phyloP scores from a whole-genome alignment of 352 stramenopile genomes.

The Detonula confervacea region DNA sequence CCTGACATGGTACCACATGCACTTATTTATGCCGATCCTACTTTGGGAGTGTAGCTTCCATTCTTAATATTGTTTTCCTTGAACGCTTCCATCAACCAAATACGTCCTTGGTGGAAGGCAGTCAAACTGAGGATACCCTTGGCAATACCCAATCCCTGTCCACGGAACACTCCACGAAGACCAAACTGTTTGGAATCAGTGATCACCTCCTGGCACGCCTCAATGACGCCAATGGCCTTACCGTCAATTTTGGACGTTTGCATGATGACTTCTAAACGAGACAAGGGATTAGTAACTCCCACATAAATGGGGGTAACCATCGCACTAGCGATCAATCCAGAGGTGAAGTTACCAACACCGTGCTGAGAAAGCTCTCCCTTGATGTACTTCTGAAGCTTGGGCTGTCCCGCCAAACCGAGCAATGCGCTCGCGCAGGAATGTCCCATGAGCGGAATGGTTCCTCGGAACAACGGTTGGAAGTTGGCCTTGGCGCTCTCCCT shows the following conservation, averaged over 20 bases:
- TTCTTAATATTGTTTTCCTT: constrained; percentile 83
- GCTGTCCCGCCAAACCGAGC: constrained; percentile 84
- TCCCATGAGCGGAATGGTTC: constrained; percentile 85
- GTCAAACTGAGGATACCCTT: constrained; percentile 85
- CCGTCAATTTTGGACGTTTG: constrained; percentile 84
- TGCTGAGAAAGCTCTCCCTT: constrained; percentile 62
- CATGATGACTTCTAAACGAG: constrained; percentile 87
- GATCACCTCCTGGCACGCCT: constrained; percentile 81
- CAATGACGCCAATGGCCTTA: constrained; percentile 75
- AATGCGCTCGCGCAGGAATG: constrained; percentile 84
- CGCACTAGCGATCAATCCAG: constrained; percentile 76
- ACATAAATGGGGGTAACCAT: constrained; percentile 85
- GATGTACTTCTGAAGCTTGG: constrained; percentile 87
- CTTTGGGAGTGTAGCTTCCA: constrained; percentile 59
- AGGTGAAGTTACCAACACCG: constrained; percentile 75
- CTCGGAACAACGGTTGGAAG: constrained; percentile 84
- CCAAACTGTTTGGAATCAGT: constrained; percentile 82
- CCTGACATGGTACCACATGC: no score
- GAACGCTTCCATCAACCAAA: constrained; percentile 83
- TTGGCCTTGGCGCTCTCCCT: constrained; percentile 78
- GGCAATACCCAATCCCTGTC: constrained; percentile 86
- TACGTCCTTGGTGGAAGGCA: constrained; percentile 85
- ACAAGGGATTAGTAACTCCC: constrained; percentile 84
- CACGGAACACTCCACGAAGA: constrained; percentile 83
- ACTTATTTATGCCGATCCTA: constrained; percentile 51